Evolutionary conservation across 768 basidiomycete species (phyloP).

Genomic region (Rhizopogon roseolus): DNA sequence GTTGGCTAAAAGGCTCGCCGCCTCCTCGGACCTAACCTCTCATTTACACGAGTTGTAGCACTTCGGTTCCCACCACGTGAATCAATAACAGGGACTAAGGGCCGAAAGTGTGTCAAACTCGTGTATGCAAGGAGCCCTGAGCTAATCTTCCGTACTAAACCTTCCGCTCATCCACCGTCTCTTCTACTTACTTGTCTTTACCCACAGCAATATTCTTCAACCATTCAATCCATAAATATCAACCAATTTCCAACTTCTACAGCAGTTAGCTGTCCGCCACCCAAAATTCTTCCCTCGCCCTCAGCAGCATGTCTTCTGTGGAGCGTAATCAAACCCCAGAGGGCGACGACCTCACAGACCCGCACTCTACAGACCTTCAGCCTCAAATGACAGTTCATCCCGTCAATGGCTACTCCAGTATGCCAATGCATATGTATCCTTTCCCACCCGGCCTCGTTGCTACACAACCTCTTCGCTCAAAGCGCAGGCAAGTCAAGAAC

Average conservation of each 20-base stretch:
- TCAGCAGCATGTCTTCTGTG: constrained; percentile 31
- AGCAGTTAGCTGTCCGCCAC: constrained; percentile 28
- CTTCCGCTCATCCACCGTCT: constrained; percentile 18
- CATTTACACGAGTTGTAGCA: constrained; percentile 11
- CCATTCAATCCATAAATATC: constrained; percentile 7
- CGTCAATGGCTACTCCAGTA: constrained; percentile 41
- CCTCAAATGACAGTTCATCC: constrained; percentile 50
- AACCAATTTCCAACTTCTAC: constrained; percentile 8
- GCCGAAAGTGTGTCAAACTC: constrained; percentile 31
- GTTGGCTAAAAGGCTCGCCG: background rate
- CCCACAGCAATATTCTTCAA: constrained; percentile 5
- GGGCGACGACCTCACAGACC: constrained; percentile 33
- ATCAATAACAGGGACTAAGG: constrained; percentile 22
- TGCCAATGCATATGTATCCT: constrained; percentile 70
- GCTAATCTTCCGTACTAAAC: constrained; percentile 30
- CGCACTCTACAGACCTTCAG: constrained; percentile 32
- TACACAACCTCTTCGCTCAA: constrained; percentile 54
- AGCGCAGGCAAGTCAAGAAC: constrained; percentile 87
- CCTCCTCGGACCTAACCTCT: constrained; percentile 16
- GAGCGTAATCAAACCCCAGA: constrained; percentile 37
- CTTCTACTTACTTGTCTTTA: constrained; percentile 4
- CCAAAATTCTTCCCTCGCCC: constrained; percentile 30
- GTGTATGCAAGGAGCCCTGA: constrained; percentile 28
- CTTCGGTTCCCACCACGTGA: constrained; percentile 34
- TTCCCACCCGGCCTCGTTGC: constrained; percentile 47